Conservation (phyloP, 2,329 filamentous ascomycete species). For the Bipolaris sorokiniana region DNA sequence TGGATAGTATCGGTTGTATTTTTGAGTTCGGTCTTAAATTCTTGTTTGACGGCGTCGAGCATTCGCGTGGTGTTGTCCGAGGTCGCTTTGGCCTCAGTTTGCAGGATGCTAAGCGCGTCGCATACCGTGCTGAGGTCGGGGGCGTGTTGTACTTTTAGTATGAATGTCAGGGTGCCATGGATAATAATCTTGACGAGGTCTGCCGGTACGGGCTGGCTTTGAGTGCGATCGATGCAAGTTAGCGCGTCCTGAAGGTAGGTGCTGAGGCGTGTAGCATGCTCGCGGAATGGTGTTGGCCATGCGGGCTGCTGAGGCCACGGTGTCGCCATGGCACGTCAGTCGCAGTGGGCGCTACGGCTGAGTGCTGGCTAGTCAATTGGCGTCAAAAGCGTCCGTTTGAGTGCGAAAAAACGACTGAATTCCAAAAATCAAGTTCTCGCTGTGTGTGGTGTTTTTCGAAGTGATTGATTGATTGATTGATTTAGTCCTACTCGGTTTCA, state of each 20-base stretch:
- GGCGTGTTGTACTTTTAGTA: conserved; percentile 25
- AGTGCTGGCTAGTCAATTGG: conserved; percentile 13
- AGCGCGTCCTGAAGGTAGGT: too few relatives aligned
- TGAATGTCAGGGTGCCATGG: conserved; percentile 20
- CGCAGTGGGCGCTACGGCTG: conserved; percentile 12
- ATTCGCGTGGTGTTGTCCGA: conserved; percentile 14
- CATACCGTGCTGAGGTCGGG: conserved; percentile 19
- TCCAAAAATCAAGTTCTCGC: conserved; percentile 7
- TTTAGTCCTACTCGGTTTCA: too few relatives aligned
- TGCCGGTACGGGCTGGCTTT: conserved; percentile 18
- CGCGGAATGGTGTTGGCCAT: conserved; percentile 2
- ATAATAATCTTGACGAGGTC: conserved; percentile 17
- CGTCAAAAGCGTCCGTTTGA: conserved; percentile 12
- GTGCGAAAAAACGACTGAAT: conserved; percentile 13
- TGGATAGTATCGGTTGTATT: conserved; percentile 9
- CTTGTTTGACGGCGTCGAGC: not conserved
- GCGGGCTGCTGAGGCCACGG: conserved; percentile 10
- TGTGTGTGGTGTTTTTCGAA: not conserved
- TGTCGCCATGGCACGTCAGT: conserved; percentile 13
- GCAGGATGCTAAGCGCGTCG: conserved; percentile 20
- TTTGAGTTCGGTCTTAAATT: conserved; percentile 17
- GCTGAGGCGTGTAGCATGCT: too few relatives aligned
- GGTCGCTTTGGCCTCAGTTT: conserved; percentile 18
- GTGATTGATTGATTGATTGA: too few relatives aligned
- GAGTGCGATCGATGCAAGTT: too few relatives aligned